Conservation (phyloP, 192 early-diverging fungal genomes). For the Coemansia guatemalensis region DNA sequence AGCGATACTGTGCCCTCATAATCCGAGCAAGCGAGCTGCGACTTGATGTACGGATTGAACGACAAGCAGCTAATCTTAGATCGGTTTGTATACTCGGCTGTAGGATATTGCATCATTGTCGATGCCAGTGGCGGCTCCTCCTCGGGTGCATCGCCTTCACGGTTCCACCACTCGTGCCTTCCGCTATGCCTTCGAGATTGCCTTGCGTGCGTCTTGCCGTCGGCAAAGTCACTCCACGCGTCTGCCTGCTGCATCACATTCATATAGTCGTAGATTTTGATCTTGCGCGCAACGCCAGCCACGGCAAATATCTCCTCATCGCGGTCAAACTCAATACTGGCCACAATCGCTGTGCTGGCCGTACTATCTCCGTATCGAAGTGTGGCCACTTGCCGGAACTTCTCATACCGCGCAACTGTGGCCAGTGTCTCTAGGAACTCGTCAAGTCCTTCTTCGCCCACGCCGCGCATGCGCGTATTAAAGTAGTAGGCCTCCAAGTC, state of each 20-base stretch:
- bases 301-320: conserved; percentile 94
- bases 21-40: conserved; percentile 84
- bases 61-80: conserved; percentile 94
- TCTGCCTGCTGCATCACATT: conserved; percentile 53
- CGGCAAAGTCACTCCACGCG: conserved; percentile 36
- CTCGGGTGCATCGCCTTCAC: conserved; percentile 19
- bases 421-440: conserved; percentile 62
- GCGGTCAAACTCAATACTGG: conserved; percentile 90
- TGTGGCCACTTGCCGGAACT: conserved; percentile 72
- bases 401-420: conserved; percentile 66
- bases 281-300: conserved; percentile 87
- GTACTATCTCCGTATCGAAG: conserved; percentile 78
- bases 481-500: conserved; percentile 78
- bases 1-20: conserved; percentile 89
- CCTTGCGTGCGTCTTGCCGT: conserved; percentile 17
- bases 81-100: conserved; percentile 71
- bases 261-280: conserved; percentile 90
- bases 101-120: conserved; percentile 71
- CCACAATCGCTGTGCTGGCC: conserved; percentile 77
- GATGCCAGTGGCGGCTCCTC: conserved; percentile 35
- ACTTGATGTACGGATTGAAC: conserved; percentile 87
- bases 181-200: conserved; percentile 10
- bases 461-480: conserved; percentile 57
- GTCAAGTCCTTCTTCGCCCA: conserved; percentile 32
- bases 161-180: conserved; percentile 53